phyloP scores from a whole-genome alignment of 495 filamentous ascomycete genomes.

The Penicillium egyptiacum region DNA sequence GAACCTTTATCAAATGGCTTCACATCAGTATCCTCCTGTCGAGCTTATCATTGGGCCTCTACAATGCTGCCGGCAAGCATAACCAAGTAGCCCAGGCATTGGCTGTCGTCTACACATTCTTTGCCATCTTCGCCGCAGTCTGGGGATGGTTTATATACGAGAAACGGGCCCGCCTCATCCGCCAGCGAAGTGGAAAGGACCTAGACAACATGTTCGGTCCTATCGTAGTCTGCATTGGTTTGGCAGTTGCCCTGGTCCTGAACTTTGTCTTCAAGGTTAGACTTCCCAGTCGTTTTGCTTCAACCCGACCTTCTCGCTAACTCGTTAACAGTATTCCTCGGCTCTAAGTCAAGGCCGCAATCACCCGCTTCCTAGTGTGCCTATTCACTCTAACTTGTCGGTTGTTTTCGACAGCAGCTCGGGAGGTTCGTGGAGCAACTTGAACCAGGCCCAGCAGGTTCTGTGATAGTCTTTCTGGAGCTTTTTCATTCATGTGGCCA shows the following conservation, averaged over 20 bases:
- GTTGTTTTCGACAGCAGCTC: conserved; percentile 12
- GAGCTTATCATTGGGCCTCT: conserved; percentile 76
- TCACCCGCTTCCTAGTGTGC: conserved; percentile 13
- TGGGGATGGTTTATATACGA: conserved; percentile 90
- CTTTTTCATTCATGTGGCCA: not conserved
- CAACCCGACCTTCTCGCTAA: conserved; percentile 17
- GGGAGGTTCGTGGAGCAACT: conserved; percentile 16
- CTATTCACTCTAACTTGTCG: conserved; percentile 19
- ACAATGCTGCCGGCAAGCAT: conserved; percentile 74
- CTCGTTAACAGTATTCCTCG: conserved; percentile 31
- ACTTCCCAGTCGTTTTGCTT: not conserved
- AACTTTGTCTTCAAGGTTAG: conserved; percentile 83
- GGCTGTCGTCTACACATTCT: conserved; percentile 75
- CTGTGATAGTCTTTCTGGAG: conserved; percentile 10
- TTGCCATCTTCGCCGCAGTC: conserved; percentile 75
- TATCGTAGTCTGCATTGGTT: conserved; percentile 73
- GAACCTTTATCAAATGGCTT: conserved; percentile 97
- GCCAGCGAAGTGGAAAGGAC: conserved; percentile 80
- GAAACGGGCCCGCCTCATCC: conserved; percentile 72
- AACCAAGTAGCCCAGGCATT: conserved; percentile 72
- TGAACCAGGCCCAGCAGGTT: conserved; percentile 26
- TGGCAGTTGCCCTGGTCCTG: conserved; percentile 74
- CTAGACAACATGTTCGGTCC: conserved; percentile 88
- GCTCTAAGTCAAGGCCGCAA: conserved; percentile 30
- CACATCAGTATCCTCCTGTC: conserved; percentile 87